Evolutionary conservation across 225 moss, liverwort and hornwort species (phyloP), one percentile per base, ranked within the genome.

Genomic region (Physcomitrium patens): DNA sequence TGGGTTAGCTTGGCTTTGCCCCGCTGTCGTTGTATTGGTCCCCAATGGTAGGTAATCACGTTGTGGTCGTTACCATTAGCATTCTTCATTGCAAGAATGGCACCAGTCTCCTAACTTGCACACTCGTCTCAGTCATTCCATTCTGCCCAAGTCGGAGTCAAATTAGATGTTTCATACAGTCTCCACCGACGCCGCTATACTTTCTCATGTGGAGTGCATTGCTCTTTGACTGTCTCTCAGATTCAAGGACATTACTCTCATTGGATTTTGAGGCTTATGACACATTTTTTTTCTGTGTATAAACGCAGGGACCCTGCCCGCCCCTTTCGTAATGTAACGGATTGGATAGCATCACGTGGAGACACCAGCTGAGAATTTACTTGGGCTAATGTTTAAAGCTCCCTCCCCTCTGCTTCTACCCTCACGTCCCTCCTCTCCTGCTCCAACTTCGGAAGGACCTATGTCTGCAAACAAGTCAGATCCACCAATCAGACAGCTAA

Each of bases 401-500:
- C 76, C 70, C 31, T 66, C 67, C 9, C 76, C 81, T 22, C 22
- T 77, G 57, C 52, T 73, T 27, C 63, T 81, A 49, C 46, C 84
- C 31, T 37, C 31, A 37, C 31, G 5, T 12, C 65, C 73, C 31
- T 70, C 73, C 31, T 70, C 77, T 69, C 64, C 79, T 52, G 27
- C 66, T 10, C 17, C 59, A 7, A 67, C 70, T 1, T 42, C 60
- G 44, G 67, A 27, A 82, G 75, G 75, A 24, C 65, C 82, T 12
- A 82, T 88, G 88, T 78, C 65, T 75, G 82, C 62, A 13, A 74
- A 60, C 50, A 85, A 72, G 66, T 79, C 82, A 14, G 88, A 88
- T 57, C 82, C 85, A 50, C 82, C 85, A 23, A 85, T 88, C 22
- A 80, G 82, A 11, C 80, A 88, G 78, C 80, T 88, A 1, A 80